These are phyloP conservation scores for Didymella exigua DNA, from an alignment of 2,329 filamentous ascomycete species.

Conservation along the genomic window DNA sequence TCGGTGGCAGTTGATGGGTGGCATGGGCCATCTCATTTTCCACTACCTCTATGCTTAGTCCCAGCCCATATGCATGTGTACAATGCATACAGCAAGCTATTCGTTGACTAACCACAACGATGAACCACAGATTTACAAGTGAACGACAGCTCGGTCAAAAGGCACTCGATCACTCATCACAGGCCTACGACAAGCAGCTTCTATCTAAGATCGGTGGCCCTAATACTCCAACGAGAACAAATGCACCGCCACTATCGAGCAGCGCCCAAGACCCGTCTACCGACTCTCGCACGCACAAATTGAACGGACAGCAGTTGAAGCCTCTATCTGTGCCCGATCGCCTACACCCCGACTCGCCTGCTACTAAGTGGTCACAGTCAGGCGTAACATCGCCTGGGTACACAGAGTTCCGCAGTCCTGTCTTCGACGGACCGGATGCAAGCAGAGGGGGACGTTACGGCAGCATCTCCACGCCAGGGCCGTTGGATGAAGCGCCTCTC, in stretches of 20 bases:
- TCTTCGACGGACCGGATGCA: conserved; percentile 43
- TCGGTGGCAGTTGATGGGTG: conserved; percentile 4
- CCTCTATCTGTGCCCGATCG: conserved; percentile 54
- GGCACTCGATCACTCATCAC: conserved; percentile 63
- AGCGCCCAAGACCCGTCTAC: conserved; percentile 44
- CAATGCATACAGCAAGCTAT: conserved; percentile 7
- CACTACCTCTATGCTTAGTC: conserved; percentile 3
- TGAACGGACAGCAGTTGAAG: conserved; percentile 50
- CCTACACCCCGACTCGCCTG: conserved; percentile 48
- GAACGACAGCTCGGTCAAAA: conserved; percentile 64
- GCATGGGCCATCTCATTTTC: conserved; percentile 3
- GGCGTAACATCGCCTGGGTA: conserved; percentile 53
- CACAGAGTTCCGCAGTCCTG: conserved; percentile 51
- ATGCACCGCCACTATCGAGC: conserved; percentile 39
- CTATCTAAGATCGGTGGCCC: conserved; percentile 67
- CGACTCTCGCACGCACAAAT: conserved; percentile 48
- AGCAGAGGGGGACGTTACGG: conserved; percentile 53
- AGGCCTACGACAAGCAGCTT: conserved; percentile 67
- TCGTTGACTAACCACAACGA: conserved; percentile 23
- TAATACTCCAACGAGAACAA: conserved; percentile 58
- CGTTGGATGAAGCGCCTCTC: conserved; percentile 59
- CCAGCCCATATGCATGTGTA: conserved; percentile 1
- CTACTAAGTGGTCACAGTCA: conserved; percentile 49
- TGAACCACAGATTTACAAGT: conserved; percentile 59
- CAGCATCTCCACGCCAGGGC: conserved; percentile 54